Base-by-base conservation (phyloP, 352 stramenopile species). In the Globisporangium spinosum region DNA sequence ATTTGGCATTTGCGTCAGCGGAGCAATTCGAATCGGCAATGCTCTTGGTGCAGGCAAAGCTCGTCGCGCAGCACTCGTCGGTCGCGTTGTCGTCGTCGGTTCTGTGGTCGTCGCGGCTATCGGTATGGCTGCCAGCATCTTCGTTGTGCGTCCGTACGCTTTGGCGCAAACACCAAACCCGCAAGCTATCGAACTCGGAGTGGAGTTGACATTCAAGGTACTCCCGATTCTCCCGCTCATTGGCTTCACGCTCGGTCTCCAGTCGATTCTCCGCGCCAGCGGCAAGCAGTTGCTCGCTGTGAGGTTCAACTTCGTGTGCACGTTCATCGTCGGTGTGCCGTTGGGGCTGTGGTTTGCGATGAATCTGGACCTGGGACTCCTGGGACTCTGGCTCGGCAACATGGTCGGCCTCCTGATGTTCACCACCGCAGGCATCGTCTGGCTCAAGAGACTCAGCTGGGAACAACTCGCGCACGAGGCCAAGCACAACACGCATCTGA, bases 301-400 rank as follows among this genome's bases (percentile, higher is more conserved):
- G 15, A 22, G 22, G 40, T 22, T 49, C 15, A 49, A 49, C 15
- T 49, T 49, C 9, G 40, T 49, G 15, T 22, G 40, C 40, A 49
- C 5, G 40, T 49, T 49, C 40, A 6, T 49, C 40, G 5, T 49
- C 40, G 15, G 40, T 15, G 40, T 10, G 40, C 40, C 40, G 5
- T 49, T 49, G 6, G 40, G 40, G 1, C 40, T 49, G 40, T 49
- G 15, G 40, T 49, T 49, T 22, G 40, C 40, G 1, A 49, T 49
- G 40, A 9, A 49, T 22, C 40, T 49, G 40, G 40, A 22, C 15
- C 40, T 22, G 40, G 40, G 40, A 6, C 40, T 49, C 40, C 3
- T 25, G 38, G 84, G 84, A 0, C 64, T 93, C 10, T 91, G 82
- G 82, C 66, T 73, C 49, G 82, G 84, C 1, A 75, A 89, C 27